Evolutionary conservation across 2,329 filamentous ascomycete genomes (phyloP).

Genomic region (Arachnomyces sp.): DNA sequence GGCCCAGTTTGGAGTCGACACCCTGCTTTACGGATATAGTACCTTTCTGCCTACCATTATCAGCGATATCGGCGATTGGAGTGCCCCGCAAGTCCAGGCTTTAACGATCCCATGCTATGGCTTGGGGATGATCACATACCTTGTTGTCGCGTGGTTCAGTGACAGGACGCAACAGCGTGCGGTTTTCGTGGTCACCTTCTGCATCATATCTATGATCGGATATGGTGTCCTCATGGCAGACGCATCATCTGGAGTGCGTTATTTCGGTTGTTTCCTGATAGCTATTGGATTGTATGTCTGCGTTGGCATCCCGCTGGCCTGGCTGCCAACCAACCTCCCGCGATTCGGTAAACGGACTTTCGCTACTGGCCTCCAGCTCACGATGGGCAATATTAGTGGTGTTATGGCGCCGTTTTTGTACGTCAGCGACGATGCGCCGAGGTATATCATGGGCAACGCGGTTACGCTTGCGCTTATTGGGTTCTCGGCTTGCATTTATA

Average conservation of each 20-base stretch:
- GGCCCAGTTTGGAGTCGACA: conserved; percentile 64
- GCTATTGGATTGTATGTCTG: conserved; percentile 61
- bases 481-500: conserved; percentile 46
- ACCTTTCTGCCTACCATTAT: conserved; percentile 77
- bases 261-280: conserved; percentile 69
- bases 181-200: conserved; percentile 56
- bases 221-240: conserved; percentile 61
- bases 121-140: conserved; percentile 61
- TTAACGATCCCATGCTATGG: conserved; percentile 73
- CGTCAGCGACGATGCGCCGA: conserved; percentile 41
- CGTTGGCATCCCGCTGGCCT: conserved; percentile 48
- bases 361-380: conserved; percentile 62
- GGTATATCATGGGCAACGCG: conserved; percentile 55
- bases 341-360: conserved; percentile 69
- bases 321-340: conserved; percentile 59
- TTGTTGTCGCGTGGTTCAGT: conserved; percentile 56
- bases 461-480: conserved; percentile 52
- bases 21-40: conserved; percentile 69
- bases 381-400: conserved; percentile 60
- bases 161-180: conserved; percentile 60
- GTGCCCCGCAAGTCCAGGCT: conserved; percentile 59
- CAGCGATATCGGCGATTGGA: conserved; percentile 56
- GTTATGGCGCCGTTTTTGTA: conserved; percentile 62
- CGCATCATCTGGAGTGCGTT: conserved; percentile 54
- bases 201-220: conserved; percentile 55